Conservation (phyloP, 805 yeast species). For the Zygotorulaspora danielsina region DNA sequence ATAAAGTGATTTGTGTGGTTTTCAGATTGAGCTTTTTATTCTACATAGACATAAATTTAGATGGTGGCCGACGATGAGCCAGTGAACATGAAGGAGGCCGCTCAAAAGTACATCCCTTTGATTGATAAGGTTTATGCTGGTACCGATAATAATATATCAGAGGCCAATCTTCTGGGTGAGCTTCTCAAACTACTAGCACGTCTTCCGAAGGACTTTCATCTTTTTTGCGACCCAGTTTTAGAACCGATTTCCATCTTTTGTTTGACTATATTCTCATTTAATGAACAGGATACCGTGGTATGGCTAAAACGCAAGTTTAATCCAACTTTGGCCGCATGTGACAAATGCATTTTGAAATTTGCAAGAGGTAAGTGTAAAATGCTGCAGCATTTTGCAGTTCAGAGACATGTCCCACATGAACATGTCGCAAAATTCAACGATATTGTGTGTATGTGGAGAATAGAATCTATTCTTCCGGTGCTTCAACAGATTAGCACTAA, state of each 20-base stretch:
- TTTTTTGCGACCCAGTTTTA: constrained; percentile 52
- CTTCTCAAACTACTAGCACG: constrained; percentile 37
- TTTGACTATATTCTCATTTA: constrained; percentile 57
- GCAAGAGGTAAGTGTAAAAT: constrained; percentile 50
- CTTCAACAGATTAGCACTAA: constrained; percentile 22
- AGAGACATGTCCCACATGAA: constrained; percentile 47
- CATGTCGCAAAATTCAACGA: constrained; percentile 35
- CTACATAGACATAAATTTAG: not conserved
- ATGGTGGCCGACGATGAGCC: constrained; percentile 15
- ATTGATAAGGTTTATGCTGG: constrained; percentile 32
- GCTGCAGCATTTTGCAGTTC: constrained; percentile 47
- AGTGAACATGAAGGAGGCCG: constrained; percentile 14
- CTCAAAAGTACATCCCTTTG: constrained; percentile 20
- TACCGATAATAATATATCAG: constrained; percentile 24
- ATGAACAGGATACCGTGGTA: constrained; percentile 41
- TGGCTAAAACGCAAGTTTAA: constrained; percentile 42
- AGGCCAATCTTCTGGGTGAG: constrained; percentile 37
- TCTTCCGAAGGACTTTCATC: constrained; percentile 38
- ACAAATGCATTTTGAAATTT: constrained; percentile 50
- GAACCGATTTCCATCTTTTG: constrained; percentile 50
- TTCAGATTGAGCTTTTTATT: not conserved
- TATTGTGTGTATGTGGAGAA: constrained; percentile 37
- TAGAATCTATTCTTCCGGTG: constrained; percentile 24
- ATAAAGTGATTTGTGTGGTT: not conserved
- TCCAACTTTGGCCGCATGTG: constrained; percentile 45